Evolutionary conservation across 164 flowering plant species (phyloP).

Genomic region (Magnolia sinica): DNA sequence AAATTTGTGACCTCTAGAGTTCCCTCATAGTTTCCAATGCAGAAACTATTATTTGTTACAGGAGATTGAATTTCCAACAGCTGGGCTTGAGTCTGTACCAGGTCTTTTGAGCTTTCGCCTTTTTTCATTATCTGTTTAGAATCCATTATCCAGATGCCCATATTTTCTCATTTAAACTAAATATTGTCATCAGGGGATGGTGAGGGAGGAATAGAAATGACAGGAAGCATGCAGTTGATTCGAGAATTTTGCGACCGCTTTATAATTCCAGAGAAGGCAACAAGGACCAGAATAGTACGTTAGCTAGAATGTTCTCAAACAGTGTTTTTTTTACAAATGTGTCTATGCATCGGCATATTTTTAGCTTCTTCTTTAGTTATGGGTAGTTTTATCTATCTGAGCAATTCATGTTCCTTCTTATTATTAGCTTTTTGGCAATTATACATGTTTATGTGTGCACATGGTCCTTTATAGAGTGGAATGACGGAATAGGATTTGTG

Average conservation of each 20-base stretch:
- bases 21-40: slow-evolving; percentile 21
- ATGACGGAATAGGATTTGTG: no score
- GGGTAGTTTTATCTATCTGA: background rate
- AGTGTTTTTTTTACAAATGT: background rate
- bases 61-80: slow-evolving; percentile 96
- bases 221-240: slow-evolving; percentile 80
- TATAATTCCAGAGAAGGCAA: slow-evolving; percentile 62
- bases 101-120: slow-evolving; percentile 34
- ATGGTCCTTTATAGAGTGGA: no score
- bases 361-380: background rate
- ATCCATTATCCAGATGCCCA: background rate
- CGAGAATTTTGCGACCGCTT: slow-evolving; percentile 82
- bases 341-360: background rate
- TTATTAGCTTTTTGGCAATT: background rate
- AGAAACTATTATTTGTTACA: slow-evolving; percentile 30
- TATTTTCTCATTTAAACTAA: background rate
- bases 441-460: no score
- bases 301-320: background rate
- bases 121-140: background rate
- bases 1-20: background rate
- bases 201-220: slow-evolving; percentile 97
- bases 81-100: slow-evolving; percentile 91
- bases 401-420: background rate
- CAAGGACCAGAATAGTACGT: slow-evolving; percentile 82
- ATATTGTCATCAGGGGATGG: slow-evolving; percentile 70